Evolutionary conservation across 768 basidiomycete species (phyloP), one percentile per base, ranked within the genome.

Genomic region (Leccinum pellstonianum): DNA sequence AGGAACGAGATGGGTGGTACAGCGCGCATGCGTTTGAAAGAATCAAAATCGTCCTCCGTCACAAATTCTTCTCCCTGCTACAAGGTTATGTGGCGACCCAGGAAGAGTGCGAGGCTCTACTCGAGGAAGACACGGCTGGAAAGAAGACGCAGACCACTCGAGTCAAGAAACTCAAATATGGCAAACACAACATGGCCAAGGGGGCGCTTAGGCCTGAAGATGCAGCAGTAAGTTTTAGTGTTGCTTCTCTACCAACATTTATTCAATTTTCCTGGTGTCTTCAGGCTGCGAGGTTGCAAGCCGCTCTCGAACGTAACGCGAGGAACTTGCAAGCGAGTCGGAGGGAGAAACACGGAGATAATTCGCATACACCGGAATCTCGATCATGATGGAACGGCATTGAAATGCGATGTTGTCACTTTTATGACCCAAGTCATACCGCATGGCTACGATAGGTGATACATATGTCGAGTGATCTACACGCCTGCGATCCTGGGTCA

Each of bases 1-100:
- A 90, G 88, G 87, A 91, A 77, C 85, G 87, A 52, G 90, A 93
- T 66, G 95, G 95, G 2, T 98, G 95, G 95, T 97, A 89, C 68
- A 85, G 84, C 4, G 77, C 83, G 0, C 83, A 86, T 62, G 83
- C 87, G 4, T 80, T 95, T 59, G 90, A 93, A 63, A 84, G 85
- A 58, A 95, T 98, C 74, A 94, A 93, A 72, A 83, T 82, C 4
- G 82, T 97, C 59, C 78, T 95, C 15, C 83, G 93, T 31, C 87
- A 91, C 71, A 97, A 97, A 72, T 92, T 90, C 75, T 88, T 91
- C 75, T 83, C 86, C 29, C 76, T 91, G 15, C 77, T 91, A 1
- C 84, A 90, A 66, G 90, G 91, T 5, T 83, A 88, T 61, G 75
- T 83, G 12, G 84, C 88, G 0, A 83, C 88, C 10, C 86, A 89